Conservation (phyloP, 768 basidiomycete genomes). For the Hebeloma cylindrosporum region DNA sequence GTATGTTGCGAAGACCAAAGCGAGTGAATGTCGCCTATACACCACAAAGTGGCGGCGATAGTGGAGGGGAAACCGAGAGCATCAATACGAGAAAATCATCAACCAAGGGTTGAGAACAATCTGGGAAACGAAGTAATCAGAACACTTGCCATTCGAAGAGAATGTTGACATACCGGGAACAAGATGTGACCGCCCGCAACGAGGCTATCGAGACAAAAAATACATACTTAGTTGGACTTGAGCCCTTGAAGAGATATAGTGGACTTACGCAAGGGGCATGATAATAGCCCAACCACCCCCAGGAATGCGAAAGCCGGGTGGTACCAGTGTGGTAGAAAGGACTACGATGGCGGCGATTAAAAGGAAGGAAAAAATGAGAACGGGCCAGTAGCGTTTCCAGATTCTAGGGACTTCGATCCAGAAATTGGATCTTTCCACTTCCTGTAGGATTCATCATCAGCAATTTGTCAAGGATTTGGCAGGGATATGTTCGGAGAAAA, state of each 20-base stretch:
- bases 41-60: background rate
- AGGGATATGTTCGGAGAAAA: background rate
- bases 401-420: constrained; percentile 89
- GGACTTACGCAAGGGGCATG: constrained; percentile 68
- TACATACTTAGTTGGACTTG: constrained; percentile 7
- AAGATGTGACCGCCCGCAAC: constrained; percentile 67
- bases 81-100: constrained; percentile 75
- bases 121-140: constrained; percentile 30
- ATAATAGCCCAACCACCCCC: constrained; percentile 71
- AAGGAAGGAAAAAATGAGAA: constrained; percentile 54
- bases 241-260: no score
- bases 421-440: constrained; percentile 87
- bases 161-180: constrained; percentile 67
- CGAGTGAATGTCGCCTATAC: constrained; percentile 8
- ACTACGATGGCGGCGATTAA: constrained; percentile 56
- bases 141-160: background rate
- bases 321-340: constrained; percentile 53
- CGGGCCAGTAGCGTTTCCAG: constrained; percentile 73
- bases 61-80: background rate
- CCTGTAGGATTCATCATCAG: no score
- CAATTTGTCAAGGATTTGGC: no score
- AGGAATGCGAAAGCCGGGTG: constrained; percentile 63
- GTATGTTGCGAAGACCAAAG: constrained; percentile 5
- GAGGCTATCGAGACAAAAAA: constrained; percentile 38
- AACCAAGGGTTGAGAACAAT: constrained; percentile 88